These are phyloP conservation scores for Globisporangium sylvaticum DNA, from an alignment of 352 stramenopile genomes.

Conservation along the genomic window DNA sequence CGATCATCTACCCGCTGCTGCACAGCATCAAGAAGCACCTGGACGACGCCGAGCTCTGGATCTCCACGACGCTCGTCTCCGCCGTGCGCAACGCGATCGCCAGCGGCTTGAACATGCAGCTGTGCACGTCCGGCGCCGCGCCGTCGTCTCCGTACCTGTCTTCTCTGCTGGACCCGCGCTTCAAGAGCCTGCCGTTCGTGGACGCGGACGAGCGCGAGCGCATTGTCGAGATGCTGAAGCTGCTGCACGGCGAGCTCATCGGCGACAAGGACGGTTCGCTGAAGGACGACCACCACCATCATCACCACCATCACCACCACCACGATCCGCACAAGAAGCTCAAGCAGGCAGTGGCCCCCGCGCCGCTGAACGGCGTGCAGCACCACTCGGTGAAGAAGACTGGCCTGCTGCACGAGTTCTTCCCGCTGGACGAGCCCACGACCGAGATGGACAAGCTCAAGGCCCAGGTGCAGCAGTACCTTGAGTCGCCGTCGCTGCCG, in stretches of 20 bases:
- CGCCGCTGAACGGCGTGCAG: conserved; percentile 15
- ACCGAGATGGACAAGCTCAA: conserved; percentile 63
- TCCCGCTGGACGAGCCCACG: conserved; percentile 46
- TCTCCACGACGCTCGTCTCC: conserved; percentile 56
- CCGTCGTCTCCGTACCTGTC: conserved; percentile 55
- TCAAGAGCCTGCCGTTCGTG: conserved; percentile 72
- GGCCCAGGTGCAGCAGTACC: conserved; percentile 60
- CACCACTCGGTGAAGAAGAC: conserved; percentile 25
- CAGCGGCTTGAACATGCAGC: conserved; percentile 38
- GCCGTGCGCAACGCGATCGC: conserved; percentile 59
- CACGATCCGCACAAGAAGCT: conserved; percentile 7
- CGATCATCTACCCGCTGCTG: conserved; percentile 62
- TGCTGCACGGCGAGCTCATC: conserved; percentile 42
- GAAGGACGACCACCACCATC: conserved; percentile 21
- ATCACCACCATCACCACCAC: conserved; percentile 14
- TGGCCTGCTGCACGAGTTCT: conserved; percentile 56
- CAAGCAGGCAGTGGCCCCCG: background rate
- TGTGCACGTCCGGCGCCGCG: conserved; percentile 46
- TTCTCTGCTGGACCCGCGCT: conserved; percentile 66
- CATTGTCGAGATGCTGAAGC: conserved; percentile 47
- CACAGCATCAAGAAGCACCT: conserved; percentile 74
- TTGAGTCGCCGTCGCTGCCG: conserved; percentile 61
- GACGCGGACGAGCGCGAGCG: conserved; percentile 43
- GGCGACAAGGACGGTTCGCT: conserved; percentile 19
- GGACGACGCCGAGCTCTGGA: conserved; percentile 53